Base-by-base conservation (phyloP, 2,329 filamentous ascomycete genomes). In the Biscogniauxia sp. region DNA sequence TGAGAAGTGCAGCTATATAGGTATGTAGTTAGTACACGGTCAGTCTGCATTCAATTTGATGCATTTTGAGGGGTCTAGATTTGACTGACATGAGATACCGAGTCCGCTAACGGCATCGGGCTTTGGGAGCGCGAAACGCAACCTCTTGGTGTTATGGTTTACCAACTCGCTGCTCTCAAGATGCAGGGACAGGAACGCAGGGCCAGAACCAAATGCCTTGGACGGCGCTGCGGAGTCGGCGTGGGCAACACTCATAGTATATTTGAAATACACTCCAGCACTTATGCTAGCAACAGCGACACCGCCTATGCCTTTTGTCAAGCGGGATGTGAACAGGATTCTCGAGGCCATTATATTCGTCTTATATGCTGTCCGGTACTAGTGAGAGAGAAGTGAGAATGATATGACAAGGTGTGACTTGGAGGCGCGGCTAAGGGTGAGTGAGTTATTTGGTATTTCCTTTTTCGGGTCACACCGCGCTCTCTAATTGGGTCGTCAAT, bases 71-170 rank as follows among this genome's bases (percentile, higher is more conserved):
- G 4, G 7, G 1, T 8, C 11, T 54, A 6, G 13, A 7, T 13
- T 17, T 1, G 25, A 64, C 75, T 69, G 66, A 82, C 80, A 84
- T 0, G 81, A 82, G 13, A 85, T 68, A 0, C 73, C 62, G 11
- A 88, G 71, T 1, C 85, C 85, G 57, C 78, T 83, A 9, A 78
- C 67, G 0, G 77, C 75, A 41, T 78, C 74, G 2, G 76, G 68
- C 15, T 80, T 76, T 0, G 84, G 82, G 6, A 87, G 74, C 61
- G 80, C 80, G 63, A 88, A 88, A 3, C 83, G 77, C 58, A 88
- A 70, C 17, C 76, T 77, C 72, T 85, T 87, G 11, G 83, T 85
- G 68, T 88, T 83, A 71, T 85, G 83, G 67, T 83, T 87, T 61
- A 87, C 78, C 37, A 73, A 63, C 67, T 85, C 80, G 11, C 78